A percentile compares a stretch with the other conserved stretches of the same genome.
These are phyloP conservation scores for Barbatosphaeria neglecta DNA, from an alignment of 495 filamentous ascomycete genomes.

Conservation along the genomic window DNA sequence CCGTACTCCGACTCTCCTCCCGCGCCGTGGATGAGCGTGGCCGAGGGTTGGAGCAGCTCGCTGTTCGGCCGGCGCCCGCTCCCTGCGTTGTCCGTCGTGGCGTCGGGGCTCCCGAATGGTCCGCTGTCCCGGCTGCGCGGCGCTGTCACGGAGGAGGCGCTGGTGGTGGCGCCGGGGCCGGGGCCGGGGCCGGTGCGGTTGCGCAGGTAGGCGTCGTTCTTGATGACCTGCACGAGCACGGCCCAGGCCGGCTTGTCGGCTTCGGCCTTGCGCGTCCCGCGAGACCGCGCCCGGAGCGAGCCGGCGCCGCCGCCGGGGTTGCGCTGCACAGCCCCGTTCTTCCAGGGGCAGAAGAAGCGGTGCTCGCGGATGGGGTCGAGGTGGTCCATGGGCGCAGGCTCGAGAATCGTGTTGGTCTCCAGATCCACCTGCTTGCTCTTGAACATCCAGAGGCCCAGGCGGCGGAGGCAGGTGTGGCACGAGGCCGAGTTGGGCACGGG, in stretches of 20 bases:
- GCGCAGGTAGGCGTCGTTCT: conserved; percentile 34
- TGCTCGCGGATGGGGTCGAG: conserved; percentile 61
- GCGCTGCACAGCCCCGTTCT: conserved; percentile 48
- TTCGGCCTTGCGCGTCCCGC: conserved; percentile 4
- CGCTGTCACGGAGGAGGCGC: conserved; percentile 4
- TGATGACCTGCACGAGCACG: conserved; percentile 27
- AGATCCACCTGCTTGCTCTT: conserved; percentile 44
- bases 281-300: not conserved
- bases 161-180: too few relatives aligned
- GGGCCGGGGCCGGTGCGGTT: conserved; percentile 1
- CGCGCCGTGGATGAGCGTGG: conserved; percentile 6
- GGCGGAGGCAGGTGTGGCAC: conserved; percentile 76
- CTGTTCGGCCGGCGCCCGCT: conserved; percentile 3
- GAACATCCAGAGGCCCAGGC: conserved; percentile 92
- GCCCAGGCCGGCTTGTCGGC: conserved; percentile 32
- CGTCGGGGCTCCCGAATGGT: conserved; percentile 2
- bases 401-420: conserved; percentile 33
- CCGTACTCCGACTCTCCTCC: too few relatives aligned
- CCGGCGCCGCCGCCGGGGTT: conserved; percentile 19
- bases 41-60: conserved; percentile 4
- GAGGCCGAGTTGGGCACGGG: conserved; percentile 53
- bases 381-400: conserved; percentile 46
- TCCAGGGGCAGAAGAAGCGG: conserved; percentile 75
- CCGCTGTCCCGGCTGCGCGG: conserved; percentile 13
- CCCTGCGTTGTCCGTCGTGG: not conserved